Base-by-base conservation (phyloP, 352 stramenopile genomes). In the Pythium plurisporium region DNA sequence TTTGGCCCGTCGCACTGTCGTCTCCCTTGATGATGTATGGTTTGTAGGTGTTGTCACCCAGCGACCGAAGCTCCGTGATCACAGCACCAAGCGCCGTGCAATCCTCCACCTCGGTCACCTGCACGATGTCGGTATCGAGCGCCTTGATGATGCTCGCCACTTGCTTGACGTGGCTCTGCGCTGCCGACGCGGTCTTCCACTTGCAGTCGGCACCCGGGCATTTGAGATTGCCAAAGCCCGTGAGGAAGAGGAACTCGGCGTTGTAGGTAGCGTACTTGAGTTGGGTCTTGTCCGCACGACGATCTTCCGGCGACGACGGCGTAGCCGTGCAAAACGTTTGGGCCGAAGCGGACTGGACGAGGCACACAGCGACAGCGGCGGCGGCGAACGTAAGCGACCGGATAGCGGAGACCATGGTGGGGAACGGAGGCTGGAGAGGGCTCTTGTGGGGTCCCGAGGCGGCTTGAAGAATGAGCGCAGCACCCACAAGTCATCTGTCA, bases 251-350 rank as follows among this genome's bases (percentile, higher is more conserved):
- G 57, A 82, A 85, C 64, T 78, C 76, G 27, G 70, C 59, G 60
- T 87, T 87, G 65, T 82, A 87, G 23, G 76, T 87, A 14, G 74
- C 55, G 63, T 78, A 82, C 59, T 73, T 87, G 71, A 87, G 74
- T 59, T 83, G 60, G 36, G 70, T 69, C 58, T 65, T 82, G 63
- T 64, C 66, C 29, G 37, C 59, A 42, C 76, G 74, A 25, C 76
- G 76, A 50, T 87, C 76, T 15, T 59, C 69, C 0, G 71, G 62
- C 1, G 25, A 70, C n/a, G 64, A 36, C 4, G 77, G 77, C 3
- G 77, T 74, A 12, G 69, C 65, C 20, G 74, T 56, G 43, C 76
- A 87, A 47, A 85, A 81, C 17, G 64, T 73, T 19, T 70, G 66
- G 3, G 76, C 67, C 4, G 73, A 48, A 5, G 59, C 63, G 15